Conservation (phyloP, 495 filamentous ascomycete genomes). For the Bombardia bombarda region DNA sequence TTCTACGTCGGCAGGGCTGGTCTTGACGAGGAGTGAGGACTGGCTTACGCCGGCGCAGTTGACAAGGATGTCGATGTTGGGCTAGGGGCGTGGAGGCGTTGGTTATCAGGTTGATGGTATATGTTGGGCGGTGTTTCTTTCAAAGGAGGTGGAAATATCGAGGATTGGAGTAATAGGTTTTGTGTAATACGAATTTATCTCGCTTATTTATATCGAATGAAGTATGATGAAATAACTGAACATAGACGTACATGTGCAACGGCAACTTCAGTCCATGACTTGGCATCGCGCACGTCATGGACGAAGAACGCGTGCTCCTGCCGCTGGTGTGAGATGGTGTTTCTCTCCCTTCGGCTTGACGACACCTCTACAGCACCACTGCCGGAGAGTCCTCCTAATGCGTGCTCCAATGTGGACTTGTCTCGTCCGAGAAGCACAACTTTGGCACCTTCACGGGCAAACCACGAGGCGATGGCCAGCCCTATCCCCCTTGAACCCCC, state of each 20-base stretch:
- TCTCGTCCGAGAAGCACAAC: conserved; percentile 49
- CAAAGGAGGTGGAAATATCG: no score
- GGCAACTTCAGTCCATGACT: background rate
- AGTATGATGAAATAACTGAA: background rate
- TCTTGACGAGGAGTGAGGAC: conserved; percentile 46
- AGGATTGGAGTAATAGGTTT: no score
- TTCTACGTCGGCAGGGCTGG: conserved; percentile 31
- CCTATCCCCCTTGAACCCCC: conserved; percentile 37
- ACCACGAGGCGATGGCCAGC: conserved; percentile 52
- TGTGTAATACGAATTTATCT: no score
- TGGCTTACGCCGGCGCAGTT: conserved; percentile 70
- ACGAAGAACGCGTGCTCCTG: background rate
- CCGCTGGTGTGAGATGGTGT: background rate
- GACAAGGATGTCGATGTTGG: conserved; percentile 55
- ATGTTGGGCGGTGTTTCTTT: background rate
- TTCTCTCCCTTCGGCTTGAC: background rate
- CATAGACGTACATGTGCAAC: background rate
- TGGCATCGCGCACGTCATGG: background rate
- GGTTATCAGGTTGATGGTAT: background rate
- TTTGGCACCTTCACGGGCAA: conserved; percentile 53
- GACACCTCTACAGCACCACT: no score
- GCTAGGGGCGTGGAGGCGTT: background rate
- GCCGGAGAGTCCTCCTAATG: conserved; percentile 2
- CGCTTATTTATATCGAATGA: no score
- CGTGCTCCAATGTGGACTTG: conserved; percentile 27